These are phyloP conservation scores for Poronia punctata DNA, from an alignment of 495 filamentous ascomycete genomes.

Conservation along the genomic window DNA sequence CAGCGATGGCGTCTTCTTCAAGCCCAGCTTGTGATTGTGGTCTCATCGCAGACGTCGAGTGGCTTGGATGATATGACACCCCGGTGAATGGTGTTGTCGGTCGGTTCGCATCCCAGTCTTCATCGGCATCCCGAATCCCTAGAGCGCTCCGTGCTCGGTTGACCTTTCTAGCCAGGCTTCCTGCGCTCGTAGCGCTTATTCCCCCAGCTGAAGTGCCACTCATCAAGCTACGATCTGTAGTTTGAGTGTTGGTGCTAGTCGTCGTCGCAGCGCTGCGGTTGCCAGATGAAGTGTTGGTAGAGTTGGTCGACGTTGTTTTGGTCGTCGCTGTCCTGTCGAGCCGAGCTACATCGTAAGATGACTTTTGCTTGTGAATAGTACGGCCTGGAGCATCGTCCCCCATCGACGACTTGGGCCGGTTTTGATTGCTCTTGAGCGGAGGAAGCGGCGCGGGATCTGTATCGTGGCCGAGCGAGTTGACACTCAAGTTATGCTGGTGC, in stretches of 20 bases:
- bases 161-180: constrained; percentile 76
- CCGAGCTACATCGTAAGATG: constrained; percentile 72
- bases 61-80: constrained; percentile 77
- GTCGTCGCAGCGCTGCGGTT: constrained; percentile 66
- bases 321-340: constrained; percentile 67
- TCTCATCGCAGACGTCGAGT: constrained; percentile 47
- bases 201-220: constrained; percentile 84
- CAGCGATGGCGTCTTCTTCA: constrained; percentile 41
- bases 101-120: constrained; percentile 42
- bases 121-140: constrained; percentile 42
- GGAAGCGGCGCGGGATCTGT: constrained; percentile 52
- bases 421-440: constrained; percentile 50
- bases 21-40: constrained; percentile 43
- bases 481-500: constrained; percentile 51
- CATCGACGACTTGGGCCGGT: constrained; percentile 46
- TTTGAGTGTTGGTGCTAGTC: constrained; percentile 62
- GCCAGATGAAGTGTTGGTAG: constrained; percentile 65
- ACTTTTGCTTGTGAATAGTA: constrained; percentile 53
- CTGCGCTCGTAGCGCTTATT: constrained; percentile 91
- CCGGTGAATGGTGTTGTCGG: constrained; percentile 70
- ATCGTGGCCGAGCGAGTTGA: constrained; percentile 20
- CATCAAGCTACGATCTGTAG: constrained; percentile 83
- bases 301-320: constrained; percentile 69
- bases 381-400: constrained; percentile 29
- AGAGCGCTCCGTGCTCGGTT: constrained; percentile 46